Conservation (phyloP, 345 rosid species). For the Chamaenerion angustifolium region DNA sequence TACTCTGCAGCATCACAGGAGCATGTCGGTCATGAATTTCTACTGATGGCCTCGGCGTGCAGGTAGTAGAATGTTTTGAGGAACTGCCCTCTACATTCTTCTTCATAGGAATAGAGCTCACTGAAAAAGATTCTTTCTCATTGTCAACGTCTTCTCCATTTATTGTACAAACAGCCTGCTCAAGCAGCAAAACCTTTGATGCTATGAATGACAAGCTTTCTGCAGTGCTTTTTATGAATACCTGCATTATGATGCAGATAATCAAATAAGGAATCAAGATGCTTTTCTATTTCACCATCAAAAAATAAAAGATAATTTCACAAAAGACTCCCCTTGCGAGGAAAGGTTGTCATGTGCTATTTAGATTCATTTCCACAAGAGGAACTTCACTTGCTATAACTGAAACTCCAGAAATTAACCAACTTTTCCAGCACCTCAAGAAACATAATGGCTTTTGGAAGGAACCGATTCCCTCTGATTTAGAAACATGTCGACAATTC, state of each 20-base stretch:
- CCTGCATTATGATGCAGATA: constrained; percentile 23
- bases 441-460: no score
- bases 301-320: no score
- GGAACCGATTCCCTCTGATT: no score
- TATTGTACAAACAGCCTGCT: constrained; percentile 51
- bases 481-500: no score
- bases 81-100: constrained; percentile 36
- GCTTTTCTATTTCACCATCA: neutral
- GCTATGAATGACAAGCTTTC: constrained; percentile 50
- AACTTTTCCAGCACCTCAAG: no score
- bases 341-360: no score
- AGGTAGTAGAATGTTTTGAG: constrained; percentile 55
- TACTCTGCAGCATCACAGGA: constrained; percentile 17
- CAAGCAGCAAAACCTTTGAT: constrained; percentile 67
- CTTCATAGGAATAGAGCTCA: constrained; percentile 32
- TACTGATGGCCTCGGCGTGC: constrained; percentile 54
- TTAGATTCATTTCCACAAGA: no score
- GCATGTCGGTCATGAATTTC: constrained; percentile 39
- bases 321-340: no score
- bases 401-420: no score
- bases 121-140: constrained; percentile 24
- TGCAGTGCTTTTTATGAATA: constrained; percentile 47
- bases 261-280: neutral
- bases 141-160: constrained; percentile 25
- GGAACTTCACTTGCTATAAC: no score